Percentiles rank a stretch among this genome's conserved stretches.
Conservation (phyloP, 257 asterid species). For the Euphrasia confusa region DNA sequence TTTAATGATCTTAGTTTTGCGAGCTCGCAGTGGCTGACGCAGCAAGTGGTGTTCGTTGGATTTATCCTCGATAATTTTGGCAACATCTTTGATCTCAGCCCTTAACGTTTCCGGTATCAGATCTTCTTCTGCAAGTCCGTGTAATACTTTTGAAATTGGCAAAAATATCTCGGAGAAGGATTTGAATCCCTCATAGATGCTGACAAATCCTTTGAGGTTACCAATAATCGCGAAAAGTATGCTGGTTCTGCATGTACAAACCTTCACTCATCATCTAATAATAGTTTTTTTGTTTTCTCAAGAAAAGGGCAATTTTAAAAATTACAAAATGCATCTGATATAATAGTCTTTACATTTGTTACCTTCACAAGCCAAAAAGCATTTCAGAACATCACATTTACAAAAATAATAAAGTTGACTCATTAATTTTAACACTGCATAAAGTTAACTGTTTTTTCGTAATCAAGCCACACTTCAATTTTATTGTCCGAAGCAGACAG, state of each 20-base stretch:
- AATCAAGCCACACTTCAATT: no score
- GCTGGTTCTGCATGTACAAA: conserved; percentile 53
- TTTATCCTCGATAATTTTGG: conserved; percentile 43
- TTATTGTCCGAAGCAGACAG: background rate
- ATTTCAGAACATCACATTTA: background rate
- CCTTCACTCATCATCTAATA: no score
- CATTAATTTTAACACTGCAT: no score
- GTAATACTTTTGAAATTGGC: conserved; percentile 52
- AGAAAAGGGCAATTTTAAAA: no score
- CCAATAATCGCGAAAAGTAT: conserved; percentile 51
- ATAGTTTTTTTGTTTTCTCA: background rate
- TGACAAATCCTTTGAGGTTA: conserved; percentile 62
- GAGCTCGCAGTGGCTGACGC: conserved; percentile 66
- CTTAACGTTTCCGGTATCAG: conserved; percentile 50
- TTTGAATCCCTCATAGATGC: conserved; percentile 42
- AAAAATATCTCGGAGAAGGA: conserved; percentile 84
- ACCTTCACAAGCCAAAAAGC: no score
- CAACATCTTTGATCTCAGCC: conserved; percentile 44
- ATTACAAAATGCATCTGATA: no score
- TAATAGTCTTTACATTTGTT: no score
- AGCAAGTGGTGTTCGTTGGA: conserved; percentile 48
- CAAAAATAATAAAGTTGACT: no score
- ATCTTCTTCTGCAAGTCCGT: conserved; percentile 46
- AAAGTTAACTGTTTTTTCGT: no score
- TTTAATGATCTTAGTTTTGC: conserved; percentile 66